Conservation (phyloP, 352 stramenopile genomes). For the Phytophthora pseudosyringae region DNA sequence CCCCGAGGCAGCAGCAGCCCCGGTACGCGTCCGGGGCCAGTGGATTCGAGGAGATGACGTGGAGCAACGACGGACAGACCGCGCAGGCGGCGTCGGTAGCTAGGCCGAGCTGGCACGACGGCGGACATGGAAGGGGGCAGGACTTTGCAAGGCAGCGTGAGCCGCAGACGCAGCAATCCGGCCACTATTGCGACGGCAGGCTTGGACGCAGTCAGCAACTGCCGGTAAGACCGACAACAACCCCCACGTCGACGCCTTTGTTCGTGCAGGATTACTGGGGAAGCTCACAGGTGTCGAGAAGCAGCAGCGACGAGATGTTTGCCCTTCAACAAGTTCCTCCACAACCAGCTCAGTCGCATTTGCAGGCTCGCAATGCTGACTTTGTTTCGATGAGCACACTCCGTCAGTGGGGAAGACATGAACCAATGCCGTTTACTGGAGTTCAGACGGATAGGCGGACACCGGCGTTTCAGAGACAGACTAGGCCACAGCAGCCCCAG, state of each 20-base stretch:
- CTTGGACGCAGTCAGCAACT: constrained; percentile 9
- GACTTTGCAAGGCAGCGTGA: neutral
- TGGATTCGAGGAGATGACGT: constrained; percentile 10
- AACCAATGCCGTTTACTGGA: constrained; percentile 4
- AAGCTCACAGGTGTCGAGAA: constrained; percentile 3
- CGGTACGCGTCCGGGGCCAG: constrained; percentile 2
- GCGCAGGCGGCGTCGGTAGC: neutral
- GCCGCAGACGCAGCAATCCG: constrained; percentile 1
- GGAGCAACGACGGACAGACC: constrained; percentile 3
- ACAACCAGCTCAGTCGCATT: constrained; percentile 16
- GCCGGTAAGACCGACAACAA: neutral
- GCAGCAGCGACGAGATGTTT: constrained; percentile 18
- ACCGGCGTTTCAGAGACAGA: constrained; percentile 8
- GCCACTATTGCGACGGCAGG: neutral
- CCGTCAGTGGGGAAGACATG: constrained; percentile 16
- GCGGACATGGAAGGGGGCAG: neutral
- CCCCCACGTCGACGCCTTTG: neutral
- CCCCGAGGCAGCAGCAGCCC: constrained; percentile 18
- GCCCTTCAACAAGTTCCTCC: constrained; percentile 12
- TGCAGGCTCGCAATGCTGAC: constrained; percentile 14
- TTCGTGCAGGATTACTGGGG: constrained; percentile 9
- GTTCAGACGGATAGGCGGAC: constrained; percentile 6
- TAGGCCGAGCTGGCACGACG: neutral
- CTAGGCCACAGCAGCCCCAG: constrained; percentile 20
- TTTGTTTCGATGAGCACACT: neutral